Base-by-base conservation (phyloP, 345 rosid species). In the Eutrema yunnanense region DNA sequence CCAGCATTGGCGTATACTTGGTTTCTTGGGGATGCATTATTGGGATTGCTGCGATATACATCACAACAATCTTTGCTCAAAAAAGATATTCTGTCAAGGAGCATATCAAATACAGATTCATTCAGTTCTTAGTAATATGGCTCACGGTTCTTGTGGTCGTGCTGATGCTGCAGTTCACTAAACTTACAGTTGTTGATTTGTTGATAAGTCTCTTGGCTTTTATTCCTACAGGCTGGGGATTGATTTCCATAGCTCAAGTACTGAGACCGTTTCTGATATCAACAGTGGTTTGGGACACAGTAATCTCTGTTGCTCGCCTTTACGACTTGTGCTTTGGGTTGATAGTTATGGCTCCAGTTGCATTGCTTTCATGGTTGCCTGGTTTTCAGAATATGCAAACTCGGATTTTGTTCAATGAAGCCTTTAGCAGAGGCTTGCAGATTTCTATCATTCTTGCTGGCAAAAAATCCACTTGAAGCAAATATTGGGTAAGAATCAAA, bases 351-450 rank as follows among this genome's bases (percentile, higher is more conserved):
- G 76, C 78, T 55, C 98, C 98, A 22, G 86, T 92, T 68, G 98
- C 98, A 26, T 82, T 92, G 65, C 78, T 92, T 42, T 90, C 98
- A 38, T 92, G 98, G 98, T 72, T 92, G 84, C 96, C 98, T 68
- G 98, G 98, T 67, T 86, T 90, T 77, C 96, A 92, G 82, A 80
- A 90, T 52, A 92, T 92, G 98, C 96, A 92, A 80, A 90, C 98
- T 0, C 81, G 96, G 70, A 86, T 92, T 49, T 79, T 92, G 60
- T 92, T 92, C 67, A 92, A 92, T 56, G 98, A 92, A 50, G 98
- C 96, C 41, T 92, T 92, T 78, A 92, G 94, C 80, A 79, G 98
- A 79, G 98, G 96, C 11, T 88, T 92, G 32, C 85, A 94, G 40
- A 92, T 92, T 55, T 86, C 86, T 79, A 95, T 89, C 84, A 84